Conservation (phyloP, 31 red algal species). For the Asparagopsis taxiformis region DNA sequence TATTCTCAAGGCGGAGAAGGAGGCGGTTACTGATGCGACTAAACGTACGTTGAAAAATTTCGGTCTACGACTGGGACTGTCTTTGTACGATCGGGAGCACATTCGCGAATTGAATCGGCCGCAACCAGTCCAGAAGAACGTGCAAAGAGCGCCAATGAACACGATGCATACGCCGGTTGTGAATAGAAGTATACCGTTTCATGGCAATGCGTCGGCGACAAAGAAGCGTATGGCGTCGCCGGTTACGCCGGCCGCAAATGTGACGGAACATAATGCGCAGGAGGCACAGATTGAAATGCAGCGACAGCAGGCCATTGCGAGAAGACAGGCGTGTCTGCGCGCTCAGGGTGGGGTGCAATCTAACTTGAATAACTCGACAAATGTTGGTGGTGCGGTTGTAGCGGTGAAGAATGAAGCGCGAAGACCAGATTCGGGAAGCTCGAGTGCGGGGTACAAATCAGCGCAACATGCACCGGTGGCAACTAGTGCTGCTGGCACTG, state of each 20-base stretch:
- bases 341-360: not conserved
- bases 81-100: constrained; percentile 73
- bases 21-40: constrained; percentile 83
- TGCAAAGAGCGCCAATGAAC: not conserved
- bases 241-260: not conserved
- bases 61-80: constrained; percentile 66
- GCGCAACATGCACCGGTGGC: no score
- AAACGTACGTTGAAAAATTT: constrained; percentile 85
- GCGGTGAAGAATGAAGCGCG: no score
- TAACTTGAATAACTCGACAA: no score
- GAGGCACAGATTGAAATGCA: not conserved
- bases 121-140: not conserved
- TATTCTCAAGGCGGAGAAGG: constrained; percentile 75
- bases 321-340: constrained; percentile 1
- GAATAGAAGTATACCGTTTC: not conserved
- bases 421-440: no score
- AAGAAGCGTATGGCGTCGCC: not conserved
- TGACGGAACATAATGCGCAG: not conserved
- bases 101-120: constrained; percentile 42
- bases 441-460: no score
- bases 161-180: not conserved
- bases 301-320: not conserved
- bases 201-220: no score
- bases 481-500: no score
- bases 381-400: no score